Evolutionary conservation across 495 filamentous ascomycete species (phyloP), one percentile per base, ranked within the genome.

Genomic region (Parachaetomium inaequale): DNA sequence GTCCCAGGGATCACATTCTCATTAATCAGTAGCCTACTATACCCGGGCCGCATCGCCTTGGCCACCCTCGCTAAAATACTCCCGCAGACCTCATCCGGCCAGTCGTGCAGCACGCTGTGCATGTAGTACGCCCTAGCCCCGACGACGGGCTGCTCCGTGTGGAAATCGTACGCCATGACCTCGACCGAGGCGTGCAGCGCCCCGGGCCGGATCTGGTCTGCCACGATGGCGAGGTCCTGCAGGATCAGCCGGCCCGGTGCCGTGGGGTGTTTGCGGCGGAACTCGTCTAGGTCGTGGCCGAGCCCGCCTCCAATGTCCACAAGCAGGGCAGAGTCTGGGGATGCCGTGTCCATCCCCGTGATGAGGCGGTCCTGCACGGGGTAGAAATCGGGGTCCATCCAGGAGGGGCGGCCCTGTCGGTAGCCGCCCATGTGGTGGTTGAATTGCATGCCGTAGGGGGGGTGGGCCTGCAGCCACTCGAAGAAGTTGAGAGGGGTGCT

Each of bases 271-370:
- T 76, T 68, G 2, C 38, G n/a, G 6, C 57, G 61, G 63, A 87
- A 81, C n/a, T 74, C 71, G 1, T 69, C 54, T 0, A 85, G 64
- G 60, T 87, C 80, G 29, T 85, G 78, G 2, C 84, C 83, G 3
- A 75, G 50, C 12, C 73, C 74, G 3, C 82, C 84, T 29, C 76
- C 83, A 1, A 86, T 70, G 67, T 88, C 85, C 14, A 87, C 81
- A 2, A 86, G 63, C 3, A 85, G 65, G 0, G 19, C 40, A 1
- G 23, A 42, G 26, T 62, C 58, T 0, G 68, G 67, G 4, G 75
- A 31, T 42, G 66, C n/a, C 14, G 45, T 23, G 21, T 63, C 63
- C 1, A 50, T 1, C 2, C 71, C 74, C 12, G 71, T 40, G 17
- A 75, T 38, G 0, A 84, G 74, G 0, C 64, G 70, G 21, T 80